Evolutionary conservation across 169 alveolate genomes (phyloP), one percentile per base, ranked within the genome.

Genomic region (Eimeria praecox): DNA sequence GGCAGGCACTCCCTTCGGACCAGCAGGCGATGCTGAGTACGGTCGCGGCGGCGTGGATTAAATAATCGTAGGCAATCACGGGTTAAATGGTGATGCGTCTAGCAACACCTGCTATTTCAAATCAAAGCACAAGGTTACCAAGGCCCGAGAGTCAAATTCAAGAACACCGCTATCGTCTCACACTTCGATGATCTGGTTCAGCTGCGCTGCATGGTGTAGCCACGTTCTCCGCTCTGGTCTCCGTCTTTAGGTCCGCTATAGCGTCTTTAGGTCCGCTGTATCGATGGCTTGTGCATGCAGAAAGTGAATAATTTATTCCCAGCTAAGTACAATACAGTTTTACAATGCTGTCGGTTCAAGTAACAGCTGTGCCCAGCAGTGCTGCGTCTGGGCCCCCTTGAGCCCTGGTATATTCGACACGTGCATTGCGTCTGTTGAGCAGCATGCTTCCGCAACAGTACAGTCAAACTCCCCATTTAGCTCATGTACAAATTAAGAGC

Each of bases 331-430:
- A 30, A 46, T 33, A 80, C 49, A 49, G 35, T 35, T 85, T 85
- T 54, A 52, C 75, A 27, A 22, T 22, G 22, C 40, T 40, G 24
- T 33, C 40, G 54, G 5, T n/a, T n/a, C 40, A 22, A 64, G 64
- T 27, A 78, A 78, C 69, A 35, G 83, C 94, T 59, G 66, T 24
- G 42, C 42, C 30, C 80, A 62, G 62, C 52, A 62, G 83, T 38
- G 94, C 94, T 87, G 30, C 94, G 44, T 42, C 59, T 18, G 94
- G 83, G 82, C 94, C 82, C 93, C 64, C 71, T n/a, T 27, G 33
- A 87, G 83, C 94, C 92, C 77, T 85, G 40, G 27, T 46, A 56
- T 42, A 22, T 18, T 5, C 42, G 92, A 87, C 66, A 66, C 75
- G 78, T 87, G 64, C 94, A 87, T 33, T 40, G 83, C 83, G 42